Evolutionary conservation across 768 basidiomycete species (phyloP), one percentile per base, ranked within the genome.

Genomic region (Auricularia cornea): DNA sequence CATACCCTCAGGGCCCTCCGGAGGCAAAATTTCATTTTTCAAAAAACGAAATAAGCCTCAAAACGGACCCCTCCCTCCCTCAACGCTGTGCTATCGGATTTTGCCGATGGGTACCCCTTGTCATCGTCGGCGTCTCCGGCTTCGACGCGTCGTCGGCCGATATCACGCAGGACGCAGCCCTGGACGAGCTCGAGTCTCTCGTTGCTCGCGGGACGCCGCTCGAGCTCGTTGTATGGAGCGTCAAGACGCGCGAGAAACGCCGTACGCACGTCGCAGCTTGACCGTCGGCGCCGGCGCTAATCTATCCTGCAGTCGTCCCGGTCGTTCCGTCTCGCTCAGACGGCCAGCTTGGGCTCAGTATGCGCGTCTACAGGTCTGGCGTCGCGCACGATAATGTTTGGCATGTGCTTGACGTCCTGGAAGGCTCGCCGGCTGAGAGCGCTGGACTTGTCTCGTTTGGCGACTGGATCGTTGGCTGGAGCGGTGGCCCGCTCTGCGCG

Each of bases 391-490:
- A 98, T 70, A 92, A 90, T 66, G 94, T n/a, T n/a, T 99, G 97
- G 95, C 97, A 98, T 74, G 94, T 99, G 44, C 80, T 99, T 56
- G 97, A 99, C 71, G 94, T 99, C 16, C 77, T 96, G 44, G 96
- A 99, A 73, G 96, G 94, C 26, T 92, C 89, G 66, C 97, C 97
- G 5, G 97, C 96, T 10, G 95, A 98, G 78, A 92, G 89, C 70
- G 94, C 94, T 5, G 96, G 95, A 2, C 84, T 98, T 11, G 97
- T 99, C n/a, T 96, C 96, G 1, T 95, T 92, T 78, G 81, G 83
- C 32, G 84, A 86, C 73, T 87, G 84, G 78, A 84, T 86, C 67
- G 78, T 88, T 70, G 96, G 96, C 23, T 99, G 96, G 91, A 92
- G 93, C 18, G 96, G 97, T 12, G 96, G 97, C 8, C 88, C 91